Percentiles rank a stretch among this genome's conserved stretches.
Evolutionary conservation across 768 basidiomycete genomes (phyloP).

Genomic region (Mycena crocata): DNA sequence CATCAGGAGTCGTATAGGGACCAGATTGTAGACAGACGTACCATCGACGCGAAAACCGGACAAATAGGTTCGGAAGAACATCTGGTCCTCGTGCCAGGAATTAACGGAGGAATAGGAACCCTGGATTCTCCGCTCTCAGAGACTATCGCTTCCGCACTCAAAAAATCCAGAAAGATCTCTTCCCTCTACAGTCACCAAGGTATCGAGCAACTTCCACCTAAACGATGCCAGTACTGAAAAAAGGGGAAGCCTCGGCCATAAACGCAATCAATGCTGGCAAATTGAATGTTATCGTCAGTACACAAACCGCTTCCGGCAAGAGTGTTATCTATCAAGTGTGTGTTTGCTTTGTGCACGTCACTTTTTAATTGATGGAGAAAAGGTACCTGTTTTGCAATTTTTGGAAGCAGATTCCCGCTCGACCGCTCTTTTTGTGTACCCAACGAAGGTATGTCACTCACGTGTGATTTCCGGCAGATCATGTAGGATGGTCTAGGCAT

Average conservation of each 20-base stretch:
- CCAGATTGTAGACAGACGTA: slow-evolving; percentile 73
- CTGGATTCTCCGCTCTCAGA: slow-evolving; percentile 71
- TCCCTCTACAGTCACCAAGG: slow-evolving; percentile 79
- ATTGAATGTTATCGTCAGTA: slow-evolving; percentile 85
- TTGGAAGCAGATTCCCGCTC: slow-evolving; percentile 69
- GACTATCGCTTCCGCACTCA: slow-evolving; percentile 65
- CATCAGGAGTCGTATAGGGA: slow-evolving; percentile 73
- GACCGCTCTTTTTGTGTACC: slow-evolving; percentile 88
- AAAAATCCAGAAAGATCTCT: slow-evolving; percentile 67
- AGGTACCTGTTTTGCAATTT: slow-evolving; percentile 79
- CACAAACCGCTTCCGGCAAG: slow-evolving; percentile 91
- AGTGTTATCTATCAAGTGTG: slow-evolving; percentile 87
- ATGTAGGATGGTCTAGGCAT: slow-evolving; percentile 61
- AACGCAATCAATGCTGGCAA: slow-evolving; percentile 75
- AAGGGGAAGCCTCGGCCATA: too few species aligned
- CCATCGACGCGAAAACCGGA: slow-evolving; percentile 63
- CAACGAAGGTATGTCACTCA: slow-evolving; percentile 81
- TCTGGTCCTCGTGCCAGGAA: not conserved
- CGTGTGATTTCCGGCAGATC: too few species aligned
- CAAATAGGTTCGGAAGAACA: slow-evolving; percentile 57
- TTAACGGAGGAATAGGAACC: slow-evolving; percentile 1
- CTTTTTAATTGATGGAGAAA: not conserved
- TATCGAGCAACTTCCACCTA: too few species aligned
- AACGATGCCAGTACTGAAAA: too few species aligned
- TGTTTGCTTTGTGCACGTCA: not conserved